A percentile compares a stretch with the other conserved stretches of the same genome.
These are phyloP conservation scores for Prosopis cineraria DNA, from an alignment of 306 rosid species.

Conservation along the genomic window DNA sequence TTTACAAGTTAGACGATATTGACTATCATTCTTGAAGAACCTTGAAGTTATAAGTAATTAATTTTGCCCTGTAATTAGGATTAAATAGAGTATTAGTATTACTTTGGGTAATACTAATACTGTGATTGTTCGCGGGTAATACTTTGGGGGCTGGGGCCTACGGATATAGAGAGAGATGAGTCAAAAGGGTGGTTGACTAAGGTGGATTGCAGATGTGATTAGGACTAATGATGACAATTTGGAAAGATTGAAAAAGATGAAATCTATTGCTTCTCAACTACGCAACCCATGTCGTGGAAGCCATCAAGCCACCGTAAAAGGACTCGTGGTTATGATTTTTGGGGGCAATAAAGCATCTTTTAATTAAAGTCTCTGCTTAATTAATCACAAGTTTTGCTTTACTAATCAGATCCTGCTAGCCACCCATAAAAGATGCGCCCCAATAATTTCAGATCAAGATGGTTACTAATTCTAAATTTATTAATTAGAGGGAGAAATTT, in stretches of 20 bases:
- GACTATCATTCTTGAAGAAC: too few relatives aligned
- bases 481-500: not conserved
- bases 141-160: not conserved
- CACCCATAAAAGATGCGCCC: not conserved
- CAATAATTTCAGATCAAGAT: not conserved
- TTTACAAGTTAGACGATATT: too few relatives aligned
- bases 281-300: constrained; percentile 66
- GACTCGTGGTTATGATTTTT: constrained; percentile 45
- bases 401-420: constrained; percentile 16
- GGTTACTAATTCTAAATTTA: not conserved
- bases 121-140: not conserved
- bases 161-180: constrained; percentile 6
- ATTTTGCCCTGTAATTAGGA: too few relatives aligned
- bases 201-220: constrained; percentile 41
- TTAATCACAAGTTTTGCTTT: constrained; percentile 42
- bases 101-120: too few relatives aligned
- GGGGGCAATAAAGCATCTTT: constrained; percentile 58
- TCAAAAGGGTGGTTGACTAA: constrained; percentile 30
- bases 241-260: constrained; percentile 47
- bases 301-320: constrained; percentile 50
- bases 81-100: too few relatives aligned
- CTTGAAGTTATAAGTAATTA: too few relatives aligned
- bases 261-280: constrained; percentile 68
- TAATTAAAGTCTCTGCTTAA: constrained; percentile 40
- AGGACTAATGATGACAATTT: constrained; percentile 55